Evolutionary conservation across 768 basidiomycete species (phyloP).

Genomic region (Butyriboletus loyo): DNA sequence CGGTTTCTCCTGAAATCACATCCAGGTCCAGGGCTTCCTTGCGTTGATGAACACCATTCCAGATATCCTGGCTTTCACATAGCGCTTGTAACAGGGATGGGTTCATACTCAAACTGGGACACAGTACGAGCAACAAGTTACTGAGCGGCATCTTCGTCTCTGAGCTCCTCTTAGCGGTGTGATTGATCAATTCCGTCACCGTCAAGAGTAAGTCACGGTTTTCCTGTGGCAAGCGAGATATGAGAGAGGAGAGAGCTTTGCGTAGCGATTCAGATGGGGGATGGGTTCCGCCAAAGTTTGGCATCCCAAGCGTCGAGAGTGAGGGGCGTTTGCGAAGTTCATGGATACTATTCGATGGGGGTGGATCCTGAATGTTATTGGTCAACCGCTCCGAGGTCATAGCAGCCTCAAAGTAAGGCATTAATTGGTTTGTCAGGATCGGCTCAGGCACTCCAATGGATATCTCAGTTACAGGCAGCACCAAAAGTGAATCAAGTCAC

Average conservation of each 20-base stretch:
- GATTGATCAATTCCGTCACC: conserved; percentile 74
- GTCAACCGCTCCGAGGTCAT: conserved; percentile 51
- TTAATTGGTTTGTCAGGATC: conserved; percentile 70
- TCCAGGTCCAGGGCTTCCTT: conserved; percentile 7
- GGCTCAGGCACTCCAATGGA: conserved; percentile 74
- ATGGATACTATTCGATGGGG: conserved; percentile 36
- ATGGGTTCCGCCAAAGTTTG: conserved; percentile 56
- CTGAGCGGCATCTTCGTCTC: conserved; percentile 92
- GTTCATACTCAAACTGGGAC: conserved; percentile 80
- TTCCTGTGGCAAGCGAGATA: conserved; percentile 69
- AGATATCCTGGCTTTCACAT: conserved; percentile 68
- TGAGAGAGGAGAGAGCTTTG: conserved; percentile 57
- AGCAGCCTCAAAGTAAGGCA: conserved; percentile 77
- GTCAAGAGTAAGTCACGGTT: conserved; percentile 84
- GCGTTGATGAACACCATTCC: conserved; percentile 38
- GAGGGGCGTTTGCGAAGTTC: conserved; percentile 74
- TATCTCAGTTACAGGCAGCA: conserved; percentile 3
- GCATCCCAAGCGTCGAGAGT: conserved; percentile 74
- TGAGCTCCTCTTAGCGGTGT: conserved; percentile 62
- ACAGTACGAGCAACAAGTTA: conserved; percentile 85
- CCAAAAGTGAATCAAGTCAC: conserved; percentile 31
- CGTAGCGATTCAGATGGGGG: conserved; percentile 60
- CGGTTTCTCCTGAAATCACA: not conserved
- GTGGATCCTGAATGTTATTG: conserved; percentile 25
- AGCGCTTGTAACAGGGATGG: conserved; percentile 68